phyloP scores from a whole-genome alignment of 352 stramenopile genomes.

The Phytophthora hybrid region DNA sequence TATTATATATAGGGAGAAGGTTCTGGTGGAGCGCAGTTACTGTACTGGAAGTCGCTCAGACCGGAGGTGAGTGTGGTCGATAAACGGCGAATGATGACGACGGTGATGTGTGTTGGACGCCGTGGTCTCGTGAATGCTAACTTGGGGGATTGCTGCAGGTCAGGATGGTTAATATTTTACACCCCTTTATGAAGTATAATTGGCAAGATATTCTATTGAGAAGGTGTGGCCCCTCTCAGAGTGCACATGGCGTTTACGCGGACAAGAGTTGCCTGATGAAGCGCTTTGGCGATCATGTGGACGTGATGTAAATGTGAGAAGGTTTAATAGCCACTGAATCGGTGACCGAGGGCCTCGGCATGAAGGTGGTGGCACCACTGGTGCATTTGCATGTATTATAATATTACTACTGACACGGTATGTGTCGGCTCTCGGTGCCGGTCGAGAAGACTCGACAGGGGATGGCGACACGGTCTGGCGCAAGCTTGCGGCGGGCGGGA shows the following conservation, averaged over 20 bases:
- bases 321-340: not conserved
- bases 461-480: not conserved
- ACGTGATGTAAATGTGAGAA: not conserved
- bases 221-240: slow-evolving; percentile 9
- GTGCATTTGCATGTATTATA: not conserved
- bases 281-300: not conserved
- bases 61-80: not conserved
- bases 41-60: not conserved
- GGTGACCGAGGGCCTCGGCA: not conserved
- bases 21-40: not conserved
- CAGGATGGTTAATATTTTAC: not conserved
- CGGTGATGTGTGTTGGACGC: not conserved
- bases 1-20: not conserved
- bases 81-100: slow-evolving; percentile 12
- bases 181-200: not conserved
- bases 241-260: slow-evolving; percentile 1
- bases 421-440: not conserved
- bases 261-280: not conserved
- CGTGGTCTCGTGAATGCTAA: not conserved
- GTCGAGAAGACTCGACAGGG: not conserved
- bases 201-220: not conserved
- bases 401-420: too few relatives aligned
- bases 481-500: not conserved
- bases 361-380: not conserved
- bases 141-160: not conserved